Conservation (phyloP, 2,329 filamentous ascomycete genomes). For the Paracorniculantispora psalliotae region DNA sequence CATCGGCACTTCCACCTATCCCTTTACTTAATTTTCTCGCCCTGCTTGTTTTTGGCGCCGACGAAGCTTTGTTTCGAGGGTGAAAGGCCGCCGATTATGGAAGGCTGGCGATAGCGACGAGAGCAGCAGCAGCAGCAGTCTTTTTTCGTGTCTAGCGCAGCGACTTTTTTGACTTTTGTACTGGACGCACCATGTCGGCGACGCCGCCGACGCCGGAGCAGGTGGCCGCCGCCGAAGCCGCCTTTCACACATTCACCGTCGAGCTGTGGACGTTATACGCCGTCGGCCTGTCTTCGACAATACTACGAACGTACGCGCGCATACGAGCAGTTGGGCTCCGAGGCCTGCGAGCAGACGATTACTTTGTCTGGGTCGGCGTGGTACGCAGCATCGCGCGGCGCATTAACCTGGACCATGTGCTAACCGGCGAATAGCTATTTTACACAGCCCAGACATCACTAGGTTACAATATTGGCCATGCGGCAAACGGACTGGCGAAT, state of each 20-base stretch:
- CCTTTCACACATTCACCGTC: constrained; percentile 15
- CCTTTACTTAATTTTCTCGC: no score
- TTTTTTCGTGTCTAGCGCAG: no score
- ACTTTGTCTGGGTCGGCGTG: constrained; percentile 22
- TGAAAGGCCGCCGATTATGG: no score
- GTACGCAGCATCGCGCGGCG: not conserved
- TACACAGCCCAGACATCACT: constrained; percentile 47
- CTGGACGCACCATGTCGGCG: not conserved
- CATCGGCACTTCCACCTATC: not conserved
- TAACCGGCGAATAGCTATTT: constrained; percentile 34
- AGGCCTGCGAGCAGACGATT: constrained; percentile 26
- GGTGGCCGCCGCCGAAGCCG: constrained; percentile 10
- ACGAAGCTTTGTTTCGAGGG: no score
- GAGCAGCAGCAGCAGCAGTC: no score
- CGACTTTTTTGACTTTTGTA: no score
- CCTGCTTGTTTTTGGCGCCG: no score
- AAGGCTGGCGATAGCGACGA: no score
- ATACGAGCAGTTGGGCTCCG: constrained; percentile 21
- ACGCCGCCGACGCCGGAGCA: not conserved
- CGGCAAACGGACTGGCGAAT: constrained; percentile 49
- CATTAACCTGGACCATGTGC: not conserved
- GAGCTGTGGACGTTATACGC: constrained; percentile 27
- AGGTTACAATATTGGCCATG: constrained; percentile 46
- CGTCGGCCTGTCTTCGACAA: constrained; percentile 22
- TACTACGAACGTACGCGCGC: constrained; percentile 27